Percentiles rank a stretch among this genome's conserved stretches.
Evolutionary conservation across 345 rosid species (phyloP).

Genomic region (Psidium friedrichsthalianum): DNA sequence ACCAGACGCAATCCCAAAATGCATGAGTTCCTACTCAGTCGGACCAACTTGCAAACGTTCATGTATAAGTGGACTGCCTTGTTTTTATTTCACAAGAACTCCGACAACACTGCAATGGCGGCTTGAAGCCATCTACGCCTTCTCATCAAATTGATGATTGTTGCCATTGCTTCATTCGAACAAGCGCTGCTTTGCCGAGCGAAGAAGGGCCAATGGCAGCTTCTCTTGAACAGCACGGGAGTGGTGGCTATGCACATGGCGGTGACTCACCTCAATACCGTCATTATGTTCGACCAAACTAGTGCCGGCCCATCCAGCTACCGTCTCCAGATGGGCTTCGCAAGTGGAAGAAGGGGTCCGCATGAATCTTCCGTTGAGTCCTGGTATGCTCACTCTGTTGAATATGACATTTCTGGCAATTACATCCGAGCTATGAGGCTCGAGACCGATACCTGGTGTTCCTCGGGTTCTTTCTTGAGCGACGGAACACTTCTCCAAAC

Average conservation of each 20-base stretch:
- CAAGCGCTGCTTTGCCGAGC: background rate
- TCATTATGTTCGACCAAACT: slow-evolving; percentile 24
- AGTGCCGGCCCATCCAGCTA: slow-evolving; percentile 11
- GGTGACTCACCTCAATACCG: slow-evolving; percentile 16
- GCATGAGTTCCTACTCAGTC: background rate
- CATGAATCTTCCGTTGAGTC: slow-evolving; percentile 6
- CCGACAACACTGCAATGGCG: background rate
- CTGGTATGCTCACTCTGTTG: slow-evolving; percentile 27
- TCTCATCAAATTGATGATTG: background rate
- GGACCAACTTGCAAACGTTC: background rate
- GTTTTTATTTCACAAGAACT: background rate
- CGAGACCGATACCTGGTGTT: slow-evolving; percentile 27
- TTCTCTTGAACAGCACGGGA: slow-evolving; percentile 16
- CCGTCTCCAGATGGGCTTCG: slow-evolving; percentile 6
- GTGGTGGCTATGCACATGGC: slow-evolving; percentile 30
- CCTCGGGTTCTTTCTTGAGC: slow-evolving; percentile 26
- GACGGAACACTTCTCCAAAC: slow-evolving; percentile 33
- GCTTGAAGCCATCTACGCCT: background rate
- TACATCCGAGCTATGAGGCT: slow-evolving; percentile 16
- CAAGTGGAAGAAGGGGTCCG: slow-evolving; percentile 3
- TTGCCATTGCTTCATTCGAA: background rate
- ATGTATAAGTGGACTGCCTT: background rate
- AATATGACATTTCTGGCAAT: slow-evolving; percentile 10
- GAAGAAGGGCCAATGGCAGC: slow-evolving; percentile 16
- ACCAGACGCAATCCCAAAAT: background rate